phyloP scores from a whole-genome alignment of 345 rosid species.

The Aquilaria malaccensis region DNA sequence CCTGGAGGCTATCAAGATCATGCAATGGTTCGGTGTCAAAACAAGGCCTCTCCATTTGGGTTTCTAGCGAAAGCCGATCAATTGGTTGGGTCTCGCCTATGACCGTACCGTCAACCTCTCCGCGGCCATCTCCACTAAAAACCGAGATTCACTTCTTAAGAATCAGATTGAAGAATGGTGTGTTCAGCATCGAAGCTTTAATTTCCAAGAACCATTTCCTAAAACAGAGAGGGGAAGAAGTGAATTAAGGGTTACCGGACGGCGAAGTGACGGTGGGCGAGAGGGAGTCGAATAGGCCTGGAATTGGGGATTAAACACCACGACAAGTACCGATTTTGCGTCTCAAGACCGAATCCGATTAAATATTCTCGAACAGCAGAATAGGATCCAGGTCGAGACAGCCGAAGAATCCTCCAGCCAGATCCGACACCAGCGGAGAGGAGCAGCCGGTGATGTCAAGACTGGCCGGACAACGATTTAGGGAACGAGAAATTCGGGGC shows the following conservation, averaged over 20 bases:
- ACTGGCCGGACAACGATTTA: too few species aligned
- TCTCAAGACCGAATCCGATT: too few species aligned
- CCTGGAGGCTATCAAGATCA: conserved; percentile 1
- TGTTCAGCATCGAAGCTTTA: background rate
- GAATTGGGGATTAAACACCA: too few species aligned
- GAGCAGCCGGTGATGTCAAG: too few species aligned
- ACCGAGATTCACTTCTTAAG: conserved; percentile 1
- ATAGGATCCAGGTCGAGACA: too few species aligned
- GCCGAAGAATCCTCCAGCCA: too few species aligned
- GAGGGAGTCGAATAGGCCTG: conserved; percentile 15
- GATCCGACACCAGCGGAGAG: too few species aligned
- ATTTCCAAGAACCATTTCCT: background rate
- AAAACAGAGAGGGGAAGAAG: background rate
- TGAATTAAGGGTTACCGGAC: conserved; percentile 18
- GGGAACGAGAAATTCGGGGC: too few species aligned
- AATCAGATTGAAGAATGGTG: background rate
- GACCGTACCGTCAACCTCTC: conserved; percentile 21
- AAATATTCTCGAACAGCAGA: too few species aligned
- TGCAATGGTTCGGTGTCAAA: conserved; percentile 27
- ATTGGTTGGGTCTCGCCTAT: conserved; percentile 20
- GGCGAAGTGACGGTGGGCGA: conserved; percentile 19
- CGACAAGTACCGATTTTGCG: too few species aligned
- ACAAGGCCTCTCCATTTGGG: conserved; percentile 23
- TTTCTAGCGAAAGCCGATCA: conserved; percentile 21
- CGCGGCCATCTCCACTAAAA: conserved; percentile 4